Conservation (phyloP, 2,329 filamentous ascomycete species). For the Fusarium sp. region DNA sequence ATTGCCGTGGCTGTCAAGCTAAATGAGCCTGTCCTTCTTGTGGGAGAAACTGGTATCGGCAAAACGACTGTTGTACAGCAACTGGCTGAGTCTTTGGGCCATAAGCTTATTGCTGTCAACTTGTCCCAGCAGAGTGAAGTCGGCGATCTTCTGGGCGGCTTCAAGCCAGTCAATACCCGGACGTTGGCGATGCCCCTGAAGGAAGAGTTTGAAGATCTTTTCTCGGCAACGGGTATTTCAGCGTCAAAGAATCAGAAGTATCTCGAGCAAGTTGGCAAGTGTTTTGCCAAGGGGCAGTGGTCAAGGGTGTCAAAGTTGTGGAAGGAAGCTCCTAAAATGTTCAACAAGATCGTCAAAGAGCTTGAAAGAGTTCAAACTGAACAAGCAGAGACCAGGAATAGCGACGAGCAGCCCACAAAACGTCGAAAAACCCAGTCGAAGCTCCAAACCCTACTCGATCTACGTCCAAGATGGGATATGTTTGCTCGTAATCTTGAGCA, state of each 20-base stretch:
- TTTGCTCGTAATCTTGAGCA: conserved; percentile 81
- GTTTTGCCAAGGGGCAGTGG: conserved; percentile 87
- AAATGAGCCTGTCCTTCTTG: conserved; percentile 89
- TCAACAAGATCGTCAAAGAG: conserved; percentile 74
- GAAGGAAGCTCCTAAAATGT: conserved; percentile 90
- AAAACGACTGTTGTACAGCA: conserved; percentile 98
- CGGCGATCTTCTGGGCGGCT: conserved; percentile 93
- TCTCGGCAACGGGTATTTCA: conserved; percentile 86
- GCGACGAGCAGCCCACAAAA: conserved; percentile 73
- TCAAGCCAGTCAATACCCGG: conserved; percentile 93
- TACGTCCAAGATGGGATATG: conserved; percentile 78
- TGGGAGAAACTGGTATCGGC: conserved; percentile 98
- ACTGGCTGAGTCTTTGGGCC: conserved; percentile 83
- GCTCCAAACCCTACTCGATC: conserved; percentile 69
- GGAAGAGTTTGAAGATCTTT: conserved; percentile 93
- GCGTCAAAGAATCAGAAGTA: conserved; percentile 89
- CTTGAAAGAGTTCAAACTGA: conserved; percentile 60
- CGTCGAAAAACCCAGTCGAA: conserved; percentile 74
- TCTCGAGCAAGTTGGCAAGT: conserved; percentile 82
- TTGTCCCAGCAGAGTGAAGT: conserved; percentile 98
- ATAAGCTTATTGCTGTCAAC: conserved; percentile 92
- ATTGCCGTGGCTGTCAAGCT: conserved; percentile 85
- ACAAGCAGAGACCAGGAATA: conserved; percentile 51
- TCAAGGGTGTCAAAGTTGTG: conserved; percentile 85
- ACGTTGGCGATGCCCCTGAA: conserved; percentile 89